Percentiles rank a stretch among this genome's conserved stretches.
phyloP scores from a whole-genome alignment of 192 early-diverging fungal species.

The Chytriomyces hyalinus region DNA sequence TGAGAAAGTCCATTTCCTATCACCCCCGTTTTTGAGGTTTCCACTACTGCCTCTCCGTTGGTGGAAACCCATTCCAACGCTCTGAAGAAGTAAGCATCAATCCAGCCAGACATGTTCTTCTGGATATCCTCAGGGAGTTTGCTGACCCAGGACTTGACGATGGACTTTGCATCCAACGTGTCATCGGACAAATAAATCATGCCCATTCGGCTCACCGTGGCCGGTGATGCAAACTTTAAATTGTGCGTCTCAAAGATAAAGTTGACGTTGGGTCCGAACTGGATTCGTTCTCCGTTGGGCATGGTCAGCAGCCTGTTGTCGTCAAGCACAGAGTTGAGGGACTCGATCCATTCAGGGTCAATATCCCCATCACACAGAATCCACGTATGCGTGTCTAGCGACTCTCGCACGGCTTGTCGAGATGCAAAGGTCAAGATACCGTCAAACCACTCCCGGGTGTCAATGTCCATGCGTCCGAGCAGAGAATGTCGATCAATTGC shows the following conservation, averaged over 20 bases:
- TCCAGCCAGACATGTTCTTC: conserved; percentile 41
- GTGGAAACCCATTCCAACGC: conserved; percentile 52
- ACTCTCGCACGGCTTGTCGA: conserved; percentile 61
- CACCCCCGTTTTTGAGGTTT: conserved; percentile 57
- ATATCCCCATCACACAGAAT: conserved; percentile 67
- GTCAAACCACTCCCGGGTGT: conserved; percentile 66
- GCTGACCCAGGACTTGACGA: conserved; percentile 52
- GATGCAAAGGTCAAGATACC: conserved; percentile 62
- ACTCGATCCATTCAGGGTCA: conserved; percentile 69
- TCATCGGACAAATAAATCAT: conserved; percentile 71
- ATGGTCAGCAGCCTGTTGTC: conserved; percentile 65
- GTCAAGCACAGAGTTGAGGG: conserved; percentile 65
- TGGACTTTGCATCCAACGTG: conserved; percentile 50
- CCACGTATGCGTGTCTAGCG: conserved; percentile 56
- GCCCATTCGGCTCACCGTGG: conserved; percentile 68
- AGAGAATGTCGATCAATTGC: conserved; percentile 58
- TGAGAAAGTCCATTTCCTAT: conserved; percentile 61
- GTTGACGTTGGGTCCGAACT: conserved; percentile 67
- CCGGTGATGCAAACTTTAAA: conserved; percentile 65
- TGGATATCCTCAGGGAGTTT: conserved; percentile 40
- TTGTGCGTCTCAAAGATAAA: conserved; percentile 70
- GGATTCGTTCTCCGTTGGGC: conserved; percentile 69
- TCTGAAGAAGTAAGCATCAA: conserved; percentile 49
- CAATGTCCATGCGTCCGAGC: conserved; percentile 65
- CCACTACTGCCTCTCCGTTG: conserved; percentile 53